phyloP scores from a whole-genome alignment of 352 stramenopile genomes.

The Pythium scleroteichum region DNA sequence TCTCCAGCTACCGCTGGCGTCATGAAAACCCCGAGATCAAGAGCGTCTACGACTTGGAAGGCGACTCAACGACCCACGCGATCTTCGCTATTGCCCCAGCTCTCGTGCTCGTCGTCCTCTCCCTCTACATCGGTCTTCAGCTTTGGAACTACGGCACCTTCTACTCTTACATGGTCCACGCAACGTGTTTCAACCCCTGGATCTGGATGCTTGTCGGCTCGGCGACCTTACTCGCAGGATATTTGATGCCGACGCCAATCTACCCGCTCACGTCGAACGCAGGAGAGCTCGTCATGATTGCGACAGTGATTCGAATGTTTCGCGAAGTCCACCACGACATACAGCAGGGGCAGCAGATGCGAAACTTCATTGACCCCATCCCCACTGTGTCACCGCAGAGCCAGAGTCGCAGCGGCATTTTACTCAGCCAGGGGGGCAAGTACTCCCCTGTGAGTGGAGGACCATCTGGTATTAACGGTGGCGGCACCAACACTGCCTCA shows the following conservation, averaged over 20 bases:
- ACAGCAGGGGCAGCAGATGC: constrained; percentile 75
- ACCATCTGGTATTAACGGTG: background rate
- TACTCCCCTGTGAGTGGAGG: constrained; percentile 32
- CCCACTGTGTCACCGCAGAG: constrained; percentile 27
- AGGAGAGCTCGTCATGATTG: constrained; percentile 78
- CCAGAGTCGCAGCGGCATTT: constrained; percentile 24
- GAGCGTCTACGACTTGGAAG: constrained; percentile 77
- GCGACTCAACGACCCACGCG: constrained; percentile 51
- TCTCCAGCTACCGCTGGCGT: constrained; percentile 69
- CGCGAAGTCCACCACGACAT: constrained; percentile 84
- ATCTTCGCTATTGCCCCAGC: constrained; percentile 68
- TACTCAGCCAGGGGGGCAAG: constrained; percentile 31
- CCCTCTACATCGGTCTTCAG: constrained; percentile 71
- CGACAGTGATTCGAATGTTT: constrained; percentile 84
- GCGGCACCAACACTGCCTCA: constrained; percentile 3
- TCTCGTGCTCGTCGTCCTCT: constrained; percentile 63
- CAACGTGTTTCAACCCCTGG: constrained; percentile 86
- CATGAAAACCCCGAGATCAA: constrained; percentile 40
- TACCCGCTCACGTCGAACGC: constrained; percentile 77
- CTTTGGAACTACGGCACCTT: constrained; percentile 87
- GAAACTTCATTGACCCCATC: constrained; percentile 68
- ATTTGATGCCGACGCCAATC: constrained; percentile 71
- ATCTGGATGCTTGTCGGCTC: constrained; percentile 88
- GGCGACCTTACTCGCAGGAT: constrained; percentile 61
- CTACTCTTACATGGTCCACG: constrained; percentile 85